A percentile compares a stretch with the other conserved stretches of the same genome.
These are phyloP conservation scores for Vitis rupestris DNA, from an alignment of 164 flowering plant species.

Conservation along the genomic window DNA sequence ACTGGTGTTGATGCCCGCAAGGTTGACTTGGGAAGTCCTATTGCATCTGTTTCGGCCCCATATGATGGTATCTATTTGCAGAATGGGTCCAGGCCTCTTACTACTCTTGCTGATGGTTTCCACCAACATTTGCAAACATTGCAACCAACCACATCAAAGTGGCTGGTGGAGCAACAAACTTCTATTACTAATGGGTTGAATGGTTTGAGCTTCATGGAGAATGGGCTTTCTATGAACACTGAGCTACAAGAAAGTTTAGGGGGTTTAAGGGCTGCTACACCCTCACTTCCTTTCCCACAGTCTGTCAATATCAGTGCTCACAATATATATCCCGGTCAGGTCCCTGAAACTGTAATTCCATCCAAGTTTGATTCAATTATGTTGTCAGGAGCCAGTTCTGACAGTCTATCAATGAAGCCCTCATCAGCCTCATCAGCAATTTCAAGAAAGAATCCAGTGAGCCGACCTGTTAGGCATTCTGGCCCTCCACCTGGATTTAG, in stretches of 20 bases:
- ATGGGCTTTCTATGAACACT: constrained; percentile 35
- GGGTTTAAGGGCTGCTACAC: constrained; percentile 26
- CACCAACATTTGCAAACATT: constrained; percentile 38
- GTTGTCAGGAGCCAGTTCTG: constrained; percentile 33
- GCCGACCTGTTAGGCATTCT: constrained; percentile 75
- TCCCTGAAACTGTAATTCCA: constrained; percentile 42
- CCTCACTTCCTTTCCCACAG: constrained; percentile 39
- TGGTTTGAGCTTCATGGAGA: constrained; percentile 47
- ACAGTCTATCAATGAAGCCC: constrained; percentile 23
- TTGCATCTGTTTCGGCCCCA: constrained; percentile 28
- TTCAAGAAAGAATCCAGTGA: constrained; percentile 61
- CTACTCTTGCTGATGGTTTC: constrained; percentile 19
- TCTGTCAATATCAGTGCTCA: constrained; percentile 21
- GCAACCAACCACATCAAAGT: constrained; percentile 37
- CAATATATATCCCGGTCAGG: constrained; percentile 22
- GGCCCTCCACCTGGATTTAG: constrained; percentile 97
- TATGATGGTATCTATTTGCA: constrained; percentile 21
- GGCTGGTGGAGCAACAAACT: constrained; percentile 49
- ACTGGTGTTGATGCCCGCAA: constrained; percentile 26
- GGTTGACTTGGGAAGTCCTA: constrained; percentile 26
- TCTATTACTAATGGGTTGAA: constrained; percentile 45
- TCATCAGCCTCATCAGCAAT: constrained; percentile 28
- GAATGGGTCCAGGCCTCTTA: too few relatives aligned
- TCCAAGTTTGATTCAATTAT: constrained; percentile 40
- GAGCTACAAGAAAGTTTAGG: constrained; percentile 34